Conservation (phyloP, 2,329 filamentous ascomycete species). For the Exophiala alcalophila region DNA sequence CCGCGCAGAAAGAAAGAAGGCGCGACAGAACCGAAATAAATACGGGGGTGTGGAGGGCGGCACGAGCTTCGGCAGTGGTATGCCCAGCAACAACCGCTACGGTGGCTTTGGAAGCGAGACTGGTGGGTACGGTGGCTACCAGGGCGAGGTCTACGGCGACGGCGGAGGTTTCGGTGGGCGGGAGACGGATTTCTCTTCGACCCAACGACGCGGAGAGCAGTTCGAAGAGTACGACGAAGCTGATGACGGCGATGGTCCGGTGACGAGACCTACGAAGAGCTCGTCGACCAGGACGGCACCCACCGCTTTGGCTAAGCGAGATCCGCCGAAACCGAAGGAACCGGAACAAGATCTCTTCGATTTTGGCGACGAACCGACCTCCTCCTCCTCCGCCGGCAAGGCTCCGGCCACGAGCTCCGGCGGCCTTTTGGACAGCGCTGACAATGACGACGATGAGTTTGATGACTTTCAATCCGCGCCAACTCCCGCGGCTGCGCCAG, state of each 20-base stretch:
- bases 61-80: conserved; percentile 55
- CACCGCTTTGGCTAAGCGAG: conserved; percentile 38
- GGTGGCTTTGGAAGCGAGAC: conserved; percentile 88
- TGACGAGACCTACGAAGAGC: conserved; percentile 40
- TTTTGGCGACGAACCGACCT: conserved; percentile 70
- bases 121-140: conserved; percentile 56
- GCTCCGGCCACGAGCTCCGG: conserved; percentile 42
- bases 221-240: conserved; percentile 98
- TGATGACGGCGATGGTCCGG: conserved; percentile 71
- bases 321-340: conserved; percentile 66
- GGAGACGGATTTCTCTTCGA: conserved; percentile 66
- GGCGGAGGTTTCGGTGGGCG: conserved; percentile 89
- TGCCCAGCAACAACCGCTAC: conserved; percentile 63
- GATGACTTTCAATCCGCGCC: conserved; percentile 94
- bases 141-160: conserved; percentile 83
- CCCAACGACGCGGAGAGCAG: conserved; percentile 61
- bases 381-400: conserved; percentile 46
- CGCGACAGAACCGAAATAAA: conserved; percentile 83
- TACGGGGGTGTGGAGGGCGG: conserved; percentile 93
- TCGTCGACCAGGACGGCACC: conserved; percentile 22
- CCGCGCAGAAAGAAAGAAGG: conserved; percentile 74
- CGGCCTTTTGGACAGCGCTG: conserved; percentile 41
- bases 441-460: conserved; percentile 77
- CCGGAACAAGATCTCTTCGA: conserved; percentile 91
- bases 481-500: conserved; percentile 47